These are phyloP conservation scores for Tricholoma flavovirens DNA, from an alignment of 768 basidiomycete genomes.

Conservation along the genomic window DNA sequence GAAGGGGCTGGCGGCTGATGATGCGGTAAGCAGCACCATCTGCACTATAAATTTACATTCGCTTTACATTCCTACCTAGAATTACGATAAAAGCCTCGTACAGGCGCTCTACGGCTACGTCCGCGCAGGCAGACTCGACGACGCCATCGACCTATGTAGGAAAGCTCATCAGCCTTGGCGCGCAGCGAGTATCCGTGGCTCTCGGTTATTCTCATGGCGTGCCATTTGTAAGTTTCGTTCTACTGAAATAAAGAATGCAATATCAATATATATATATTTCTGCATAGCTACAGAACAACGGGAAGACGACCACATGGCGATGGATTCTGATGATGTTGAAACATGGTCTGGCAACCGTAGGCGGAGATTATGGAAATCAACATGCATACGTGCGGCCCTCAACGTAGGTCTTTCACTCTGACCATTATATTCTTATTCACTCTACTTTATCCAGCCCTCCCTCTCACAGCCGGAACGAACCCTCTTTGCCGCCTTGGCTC, in stretches of 20 bases:
- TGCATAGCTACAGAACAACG: conserved; percentile 29
- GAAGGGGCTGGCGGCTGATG: conserved; percentile 62
- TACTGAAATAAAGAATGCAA: not conserved
- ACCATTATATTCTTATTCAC: conserved; percentile 34
- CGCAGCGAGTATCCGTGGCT: conserved; percentile 83
- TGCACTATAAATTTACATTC: not conserved
- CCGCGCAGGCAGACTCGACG: conserved; percentile 78
- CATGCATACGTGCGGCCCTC: conserved; percentile 73
- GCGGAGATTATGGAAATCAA: conserved; percentile 81
- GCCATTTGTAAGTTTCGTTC: conserved; percentile 53
- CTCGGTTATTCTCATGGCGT: conserved; percentile 70
- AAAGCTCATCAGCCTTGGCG: conserved; percentile 89
- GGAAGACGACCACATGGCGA: conserved; percentile 47
- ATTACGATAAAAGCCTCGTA: conserved; percentile 72
- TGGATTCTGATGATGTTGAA: conserved; percentile 45
- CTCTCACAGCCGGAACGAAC: conserved; percentile 42
- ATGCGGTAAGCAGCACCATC: conserved; percentile 51
- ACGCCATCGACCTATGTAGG: conserved; percentile 77
- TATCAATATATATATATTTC: not conserved
- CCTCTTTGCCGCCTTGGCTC: conserved; percentile 82
- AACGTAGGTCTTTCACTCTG: conserved; percentile 44
- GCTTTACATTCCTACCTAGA: conserved; percentile 34
- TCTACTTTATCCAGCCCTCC: not conserved
- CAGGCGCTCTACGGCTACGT: conserved; percentile 79
- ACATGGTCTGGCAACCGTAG: conserved; percentile 71